Evolutionary conservation across 1,284 basidiomycete genomes (phyloP).

Genomic region (Amylostereum chailletii): DNA sequence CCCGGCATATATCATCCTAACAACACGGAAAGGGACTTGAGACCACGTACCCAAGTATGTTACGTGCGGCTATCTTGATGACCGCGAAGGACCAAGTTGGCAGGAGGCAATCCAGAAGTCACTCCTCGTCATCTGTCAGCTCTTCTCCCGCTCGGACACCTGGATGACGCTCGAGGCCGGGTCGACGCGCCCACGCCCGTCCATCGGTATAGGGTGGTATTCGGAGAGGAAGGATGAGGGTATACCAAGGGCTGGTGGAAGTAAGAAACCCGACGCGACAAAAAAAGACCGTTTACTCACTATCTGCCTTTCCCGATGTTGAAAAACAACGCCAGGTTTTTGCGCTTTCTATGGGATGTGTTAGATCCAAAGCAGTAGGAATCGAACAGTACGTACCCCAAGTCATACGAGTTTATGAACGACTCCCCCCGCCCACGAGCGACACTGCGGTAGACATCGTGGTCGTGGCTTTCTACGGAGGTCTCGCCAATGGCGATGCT

Average conservation of each 20-base stretch:
- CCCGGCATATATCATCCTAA: conserved; percentile 63
- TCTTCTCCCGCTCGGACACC: conserved; percentile 62
- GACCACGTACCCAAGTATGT: no score
- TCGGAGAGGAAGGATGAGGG: conserved; percentile 76
- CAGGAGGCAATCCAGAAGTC: conserved; percentile 10
- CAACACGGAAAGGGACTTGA: no score
- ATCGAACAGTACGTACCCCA: conserved; percentile 48
- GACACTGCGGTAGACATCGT: conserved; percentile 66
- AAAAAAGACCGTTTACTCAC: conserved; percentile 36
- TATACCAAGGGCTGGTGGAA: conserved; percentile 52
- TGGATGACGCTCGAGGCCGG: conserved; percentile 50
- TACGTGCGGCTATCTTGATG: no score
- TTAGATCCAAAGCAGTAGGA: neutral
- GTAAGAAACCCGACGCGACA: neutral
- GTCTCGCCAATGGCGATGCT: conserved; percentile 78
- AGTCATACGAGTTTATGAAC: conserved; percentile 89
- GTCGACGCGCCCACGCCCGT: conserved; percentile 66
- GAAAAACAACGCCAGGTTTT: conserved; percentile 84
- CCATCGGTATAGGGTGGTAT: conserved; percentile 84
- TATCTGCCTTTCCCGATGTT: conserved; percentile 77
- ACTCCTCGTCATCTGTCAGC: conserved; percentile 62
- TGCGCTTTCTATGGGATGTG: conserved; percentile 29
- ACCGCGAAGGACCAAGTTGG: neutral
- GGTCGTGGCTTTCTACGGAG: conserved; percentile 86
- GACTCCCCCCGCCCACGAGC: conserved; percentile 68